phyloP scores from a whole-genome alignment of 2,329 filamentous ascomycete species.

The Epichloe aotearoae region DNA sequence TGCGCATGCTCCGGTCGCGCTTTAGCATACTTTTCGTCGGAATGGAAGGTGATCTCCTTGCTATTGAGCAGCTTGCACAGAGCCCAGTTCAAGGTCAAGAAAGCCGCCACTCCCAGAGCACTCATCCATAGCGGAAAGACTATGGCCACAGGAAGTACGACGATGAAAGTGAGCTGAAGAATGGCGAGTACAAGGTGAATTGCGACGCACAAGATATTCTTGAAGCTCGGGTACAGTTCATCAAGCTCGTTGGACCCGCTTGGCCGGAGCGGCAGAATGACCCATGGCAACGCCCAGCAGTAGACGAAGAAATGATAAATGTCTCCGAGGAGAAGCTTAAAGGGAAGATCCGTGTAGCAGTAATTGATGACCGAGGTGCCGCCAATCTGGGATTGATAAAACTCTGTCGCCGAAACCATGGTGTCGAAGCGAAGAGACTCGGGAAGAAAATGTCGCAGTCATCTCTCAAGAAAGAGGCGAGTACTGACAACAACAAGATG shows the following conservation, averaged over 20 bases:
- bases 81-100: conserved; percentile 35
- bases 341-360: conserved; percentile 44
- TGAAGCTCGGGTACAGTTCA: conserved; percentile 46
- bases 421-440: not conserved
- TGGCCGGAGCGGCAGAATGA: conserved; percentile 45
- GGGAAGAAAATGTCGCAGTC: not conserved
- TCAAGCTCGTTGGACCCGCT: conserved; percentile 41
- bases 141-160: conserved; percentile 39
- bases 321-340: conserved; percentile 36
- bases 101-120: conserved; percentile 24
- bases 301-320: conserved; percentile 42
- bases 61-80: conserved; percentile 41
- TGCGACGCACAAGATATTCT: conserved; percentile 43
- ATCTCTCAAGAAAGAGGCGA: not conserved
- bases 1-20: conserved; percentile 36
- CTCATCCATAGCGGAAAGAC: conserved; percentile 37
- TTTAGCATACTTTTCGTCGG: conserved; percentile 39
- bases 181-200: conserved; percentile 46
- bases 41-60: conserved; percentile 32
- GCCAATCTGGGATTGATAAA: conserved; percentile 46
- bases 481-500: not conserved
- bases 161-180: conserved; percentile 46
- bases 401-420: conserved; percentile 25
- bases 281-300: conserved; percentile 42
- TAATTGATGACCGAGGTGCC: conserved; percentile 44